Percentiles rank a stretch among this genome's conserved stretches.
Evolutionary conservation across 257 asterid genomes (phyloP).

Genomic region (Scutellaria minor): DNA sequence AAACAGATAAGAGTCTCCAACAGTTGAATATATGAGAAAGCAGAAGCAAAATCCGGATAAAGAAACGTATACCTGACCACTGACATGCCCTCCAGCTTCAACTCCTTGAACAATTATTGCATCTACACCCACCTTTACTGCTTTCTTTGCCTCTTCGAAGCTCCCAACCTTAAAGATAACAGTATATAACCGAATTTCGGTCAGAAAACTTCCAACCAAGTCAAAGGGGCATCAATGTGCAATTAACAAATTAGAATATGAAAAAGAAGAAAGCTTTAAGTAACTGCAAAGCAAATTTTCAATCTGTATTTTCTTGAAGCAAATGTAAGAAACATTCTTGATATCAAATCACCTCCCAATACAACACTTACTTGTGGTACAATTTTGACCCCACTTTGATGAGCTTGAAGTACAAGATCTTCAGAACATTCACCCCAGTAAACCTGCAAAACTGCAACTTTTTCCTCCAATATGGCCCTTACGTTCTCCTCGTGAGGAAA

Average conservation of each 20-base stretch:
- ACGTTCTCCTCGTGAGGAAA: slow-evolving; percentile 88
- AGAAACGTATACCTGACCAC: slow-evolving; percentile 67
- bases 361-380: slow-evolving; percentile 73
- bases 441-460: slow-evolving; percentile 82
- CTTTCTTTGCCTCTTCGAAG: slow-evolving; percentile 74
- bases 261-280: not conserved
- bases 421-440: slow-evolving; percentile 81
- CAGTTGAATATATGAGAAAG: not conserved
- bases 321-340: slow-evolving; percentile 4
- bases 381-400: slow-evolving; percentile 76
- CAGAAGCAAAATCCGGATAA: not conserved
- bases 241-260: not conserved
- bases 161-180: slow-evolving; percentile 67
- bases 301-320: not conserved
- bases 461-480: slow-evolving; percentile 79
- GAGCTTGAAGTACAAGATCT: slow-evolving; percentile 73
- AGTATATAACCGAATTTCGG: not conserved
- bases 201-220: not conserved
- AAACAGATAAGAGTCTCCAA: not conserved
- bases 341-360: too few species aligned
- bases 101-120: slow-evolving; percentile 87
- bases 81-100: slow-evolving; percentile 96
- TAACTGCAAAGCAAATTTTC: slow-evolving; percentile 3
- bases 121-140: slow-evolving; percentile 73
- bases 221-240: not conserved